phyloP scores from a whole-genome alignment of 2,329 filamentous ascomycete genomes.

The Botrytis medusae region DNA sequence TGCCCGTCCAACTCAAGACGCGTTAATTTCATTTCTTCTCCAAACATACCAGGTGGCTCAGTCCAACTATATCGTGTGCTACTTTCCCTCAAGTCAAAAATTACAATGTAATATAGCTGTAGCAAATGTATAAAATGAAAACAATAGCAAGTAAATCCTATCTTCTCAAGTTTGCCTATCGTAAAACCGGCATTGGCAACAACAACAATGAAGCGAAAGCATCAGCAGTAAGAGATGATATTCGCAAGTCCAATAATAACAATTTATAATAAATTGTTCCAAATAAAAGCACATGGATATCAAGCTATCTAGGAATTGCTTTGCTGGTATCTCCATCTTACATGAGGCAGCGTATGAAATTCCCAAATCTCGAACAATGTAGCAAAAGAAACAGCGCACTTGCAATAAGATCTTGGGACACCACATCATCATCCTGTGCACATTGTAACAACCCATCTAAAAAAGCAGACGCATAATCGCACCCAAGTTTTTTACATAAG shows the following conservation, averaged over 20 bases:
- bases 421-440: background rate
- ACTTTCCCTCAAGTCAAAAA: accelerated
- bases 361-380: background rate
- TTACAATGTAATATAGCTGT: accelerated
- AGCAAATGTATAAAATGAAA: accelerated
- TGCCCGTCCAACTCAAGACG: accelerated
- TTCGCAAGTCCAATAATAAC: accelerated
- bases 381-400: background rate
- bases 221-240: background rate
- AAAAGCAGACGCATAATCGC: background rate
- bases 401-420: background rate
- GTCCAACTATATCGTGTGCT: accelerated
- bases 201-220: background rate
- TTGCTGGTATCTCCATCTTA: background rate
- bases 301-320: accelerated
- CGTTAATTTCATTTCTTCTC: background rate
- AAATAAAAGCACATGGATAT: background rate
- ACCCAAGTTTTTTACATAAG: accelerated
- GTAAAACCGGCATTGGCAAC: background rate
- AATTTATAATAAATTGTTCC: no score
- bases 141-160: background rate
- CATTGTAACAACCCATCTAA: background rate
- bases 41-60: accelerated
- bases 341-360: background rate
- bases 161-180: accelerated